phyloP scores from a whole-genome alignment of 2,329 filamentous ascomycete species.

The Fusarium luffae region DNA sequence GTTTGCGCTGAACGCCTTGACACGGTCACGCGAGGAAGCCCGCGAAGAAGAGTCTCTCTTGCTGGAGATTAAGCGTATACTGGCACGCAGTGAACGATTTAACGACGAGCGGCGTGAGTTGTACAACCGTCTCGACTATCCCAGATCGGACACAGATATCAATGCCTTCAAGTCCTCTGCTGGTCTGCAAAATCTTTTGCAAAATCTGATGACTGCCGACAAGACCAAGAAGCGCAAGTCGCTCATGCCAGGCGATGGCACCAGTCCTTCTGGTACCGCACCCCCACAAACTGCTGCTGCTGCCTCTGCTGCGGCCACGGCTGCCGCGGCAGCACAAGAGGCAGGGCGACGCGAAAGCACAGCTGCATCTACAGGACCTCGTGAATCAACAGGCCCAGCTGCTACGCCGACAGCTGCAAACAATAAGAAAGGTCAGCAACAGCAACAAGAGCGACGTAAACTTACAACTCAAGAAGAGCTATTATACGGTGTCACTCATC shows the following conservation, averaged over 20 bases:
- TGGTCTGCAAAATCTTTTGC: slow-evolving; percentile 81
- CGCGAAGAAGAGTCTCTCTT: slow-evolving; percentile 91
- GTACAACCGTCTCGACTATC: slow-evolving; percentile 87
- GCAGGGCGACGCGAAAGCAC: slow-evolving; percentile 64
- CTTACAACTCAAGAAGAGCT: slow-evolving; percentile 80
- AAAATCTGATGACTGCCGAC: slow-evolving; percentile 84
- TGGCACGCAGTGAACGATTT: slow-evolving; percentile 85
- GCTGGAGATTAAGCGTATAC: slow-evolving; percentile 90
- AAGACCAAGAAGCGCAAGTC: slow-evolving; percentile 90
- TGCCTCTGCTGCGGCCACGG: slow-evolving; percentile 26
- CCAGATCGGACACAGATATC: slow-evolving; percentile 75
- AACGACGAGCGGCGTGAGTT: slow-evolving; percentile 89
- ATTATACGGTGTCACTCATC: slow-evolving; percentile 84
- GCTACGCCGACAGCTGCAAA: slow-evolving; percentile 52
- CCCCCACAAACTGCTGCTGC: slow-evolving; percentile 45
- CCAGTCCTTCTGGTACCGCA: slow-evolving; percentile 57
- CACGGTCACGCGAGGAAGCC: slow-evolving; percentile 85
- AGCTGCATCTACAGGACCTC: slow-evolving; percentile 56
- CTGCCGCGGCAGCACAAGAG: slow-evolving; percentile 49
- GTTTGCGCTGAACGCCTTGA: slow-evolving; percentile 82
- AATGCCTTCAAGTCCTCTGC: slow-evolving; percentile 82
- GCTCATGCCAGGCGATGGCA: slow-evolving; percentile 69
- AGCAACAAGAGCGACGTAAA: slow-evolving; percentile 68
- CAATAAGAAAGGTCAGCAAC: slow-evolving; percentile 61
- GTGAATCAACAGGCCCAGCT: slow-evolving; percentile 50